A percentile compares a stretch with the other conserved stretches of the same genome.
Conservation (phyloP, 2,329 filamentous ascomycete genomes). For the Alternaria metachromatica region DNA sequence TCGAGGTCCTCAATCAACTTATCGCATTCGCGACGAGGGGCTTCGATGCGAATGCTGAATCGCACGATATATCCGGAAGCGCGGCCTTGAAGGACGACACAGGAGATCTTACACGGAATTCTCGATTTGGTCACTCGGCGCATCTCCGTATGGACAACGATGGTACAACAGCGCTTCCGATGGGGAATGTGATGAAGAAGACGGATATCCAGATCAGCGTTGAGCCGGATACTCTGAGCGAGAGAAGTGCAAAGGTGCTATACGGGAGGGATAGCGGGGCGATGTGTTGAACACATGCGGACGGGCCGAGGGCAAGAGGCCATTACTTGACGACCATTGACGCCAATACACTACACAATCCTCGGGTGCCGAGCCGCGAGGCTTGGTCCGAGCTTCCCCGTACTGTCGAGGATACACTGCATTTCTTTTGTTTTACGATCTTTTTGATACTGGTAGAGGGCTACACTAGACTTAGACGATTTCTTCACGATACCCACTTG, state of each 20-base stretch:
- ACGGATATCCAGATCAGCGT: constrained; percentile 24
- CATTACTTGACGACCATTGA: not conserved
- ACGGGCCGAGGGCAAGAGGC: not conserved
- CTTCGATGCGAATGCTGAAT: constrained; percentile 2
- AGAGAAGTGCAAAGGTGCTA: not conserved
- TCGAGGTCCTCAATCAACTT: constrained; percentile 56
- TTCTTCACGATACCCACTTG: not conserved
- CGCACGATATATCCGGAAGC: not conserved
- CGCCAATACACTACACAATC: not conserved
- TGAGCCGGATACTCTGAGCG: constrained; percentile 9
- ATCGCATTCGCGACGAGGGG: constrained; percentile 22
- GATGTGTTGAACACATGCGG: not conserved
- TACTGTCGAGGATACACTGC: not conserved
- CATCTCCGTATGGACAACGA: constrained; percentile 27
- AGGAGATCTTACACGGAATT: not conserved
- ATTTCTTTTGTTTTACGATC: not conserved
- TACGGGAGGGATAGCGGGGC: not conserved
- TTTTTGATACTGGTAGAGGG: not conserved
- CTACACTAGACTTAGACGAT: not conserved
- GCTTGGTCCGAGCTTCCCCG: not conserved
- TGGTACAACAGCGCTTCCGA: not conserved
- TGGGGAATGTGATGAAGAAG: constrained; percentile 24
- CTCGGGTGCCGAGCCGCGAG: not conserved
- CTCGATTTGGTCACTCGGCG: constrained; percentile 6
- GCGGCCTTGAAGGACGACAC: not conserved